These are phyloP conservation scores for Lotus japonicus DNA, from an alignment of 306 rosid species.

Conservation along the genomic window DNA sequence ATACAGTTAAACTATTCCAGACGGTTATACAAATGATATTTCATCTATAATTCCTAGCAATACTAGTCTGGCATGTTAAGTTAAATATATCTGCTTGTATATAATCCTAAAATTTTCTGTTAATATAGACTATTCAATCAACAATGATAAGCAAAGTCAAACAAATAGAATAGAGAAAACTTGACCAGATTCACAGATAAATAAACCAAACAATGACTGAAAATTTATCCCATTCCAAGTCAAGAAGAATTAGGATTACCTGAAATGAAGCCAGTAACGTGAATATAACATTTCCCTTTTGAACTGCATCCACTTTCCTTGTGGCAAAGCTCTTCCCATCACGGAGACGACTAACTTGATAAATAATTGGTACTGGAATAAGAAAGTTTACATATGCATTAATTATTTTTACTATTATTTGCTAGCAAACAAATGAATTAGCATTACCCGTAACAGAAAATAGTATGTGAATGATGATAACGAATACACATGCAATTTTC, in stretches of 20 bases:
- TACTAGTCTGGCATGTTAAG: not conserved
- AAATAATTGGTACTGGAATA: conserved; percentile 80
- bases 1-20: not conserved
- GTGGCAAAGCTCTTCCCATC: conserved; percentile 96
- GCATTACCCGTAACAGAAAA: not conserved
- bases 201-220: not conserved
- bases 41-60: not conserved
- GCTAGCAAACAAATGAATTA: conserved; percentile 6
- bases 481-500: not conserved
- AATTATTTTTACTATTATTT: not conserved
- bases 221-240: not conserved
- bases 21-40: conserved; percentile 1
- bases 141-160: not conserved
- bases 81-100: not conserved
- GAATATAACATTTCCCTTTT: conserved; percentile 76
- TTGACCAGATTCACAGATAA: not conserved
- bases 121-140: not conserved
- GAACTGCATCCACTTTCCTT: conserved; percentile 89
- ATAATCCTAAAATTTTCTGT: not conserved
- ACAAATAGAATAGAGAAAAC: not conserved
- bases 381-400: not conserved
- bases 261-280: conserved; percentile 86
- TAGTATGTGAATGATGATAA: not conserved
- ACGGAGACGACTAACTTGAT: conserved; percentile 68
- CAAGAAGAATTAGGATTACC: conserved; percentile 37